Evolutionary conservation across 208 protist species (phyloP), one percentile per base, ranked within the genome.

Genomic region (Herpetomonas samuelpessoai): DNA sequence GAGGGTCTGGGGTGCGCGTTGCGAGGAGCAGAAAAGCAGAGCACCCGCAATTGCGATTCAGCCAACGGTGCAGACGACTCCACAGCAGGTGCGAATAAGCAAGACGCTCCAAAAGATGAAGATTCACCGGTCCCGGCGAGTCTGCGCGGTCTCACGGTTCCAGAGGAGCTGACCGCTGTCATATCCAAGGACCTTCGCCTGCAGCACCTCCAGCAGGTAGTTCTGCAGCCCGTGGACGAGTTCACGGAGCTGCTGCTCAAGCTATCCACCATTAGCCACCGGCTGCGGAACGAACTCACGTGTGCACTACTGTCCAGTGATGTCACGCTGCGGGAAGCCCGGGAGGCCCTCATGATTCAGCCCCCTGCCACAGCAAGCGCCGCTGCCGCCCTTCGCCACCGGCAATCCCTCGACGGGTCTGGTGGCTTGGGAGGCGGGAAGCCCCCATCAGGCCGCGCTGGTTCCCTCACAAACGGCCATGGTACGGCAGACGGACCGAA

Each of bases 211-310:
- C 71, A 79, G 52, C 39, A 69, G n/a, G 58, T 68, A 1, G 45
- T 77, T n/a, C 49, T 79, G 22, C 58, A 60, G 21, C 55, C 29
- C 18, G 63, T 49, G 58, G 50, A 65, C 47, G n/a, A 30, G 14
- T 54, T 24, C 0, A 57, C 62, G 12, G 68, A 76, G 28, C 46
- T 81, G 27, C 25, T 67, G 24, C 19, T 69, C 54, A 69, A 71
- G 57, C 49, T 81, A 7, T 60, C 50, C 1, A 57, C 68, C 14
- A 65, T 86, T 49, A 73, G 66, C 57, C 79, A 85, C 44, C 76
- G 81, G 21, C 51, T 92, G 12, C 85, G 80, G 24, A 88, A 88
- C 65, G 79, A 87, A n/a, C 57, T 86, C 3, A 65, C 76, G 3
- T 89, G 79, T 57, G 50, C 58, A 22, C 51, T 92, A 24, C 66